These are phyloP conservation scores for Sutorius eximius DNA, from an alignment of 1,284 basidiomycete species.

Conservation along the genomic window DNA sequence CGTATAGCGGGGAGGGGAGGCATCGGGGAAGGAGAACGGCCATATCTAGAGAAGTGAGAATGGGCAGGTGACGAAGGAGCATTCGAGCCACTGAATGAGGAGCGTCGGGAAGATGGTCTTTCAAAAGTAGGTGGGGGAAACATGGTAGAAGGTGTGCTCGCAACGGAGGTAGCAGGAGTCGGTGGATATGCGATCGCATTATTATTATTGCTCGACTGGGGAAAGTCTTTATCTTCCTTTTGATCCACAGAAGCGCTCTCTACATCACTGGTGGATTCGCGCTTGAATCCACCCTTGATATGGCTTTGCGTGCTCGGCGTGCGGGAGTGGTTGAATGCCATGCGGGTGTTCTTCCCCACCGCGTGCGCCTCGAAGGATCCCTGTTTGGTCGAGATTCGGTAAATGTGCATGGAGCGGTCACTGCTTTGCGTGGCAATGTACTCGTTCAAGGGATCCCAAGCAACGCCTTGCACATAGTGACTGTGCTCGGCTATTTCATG, in stretches of 20 bases:
- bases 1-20: slow-evolving; percentile 88
- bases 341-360: slow-evolving; percentile 76
- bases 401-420: slow-evolving; percentile 89
- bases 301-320: slow-evolving; percentile 56
- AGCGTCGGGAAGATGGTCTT: slow-evolving; percentile 71
- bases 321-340: slow-evolving; percentile 66
- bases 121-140: slow-evolving; percentile 74
- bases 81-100: slow-evolving; percentile 84
- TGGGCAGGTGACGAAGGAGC: slow-evolving; percentile 71
- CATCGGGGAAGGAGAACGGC: slow-evolving; percentile 88
- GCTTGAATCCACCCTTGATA: slow-evolving; percentile 50
- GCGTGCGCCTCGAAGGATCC: slow-evolving; percentile 84
- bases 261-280: slow-evolving; percentile 76
- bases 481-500: slow-evolving; percentile 87
- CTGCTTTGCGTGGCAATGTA: slow-evolving; percentile 94
- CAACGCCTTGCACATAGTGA: slow-evolving; percentile 95
- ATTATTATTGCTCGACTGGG: slow-evolving; percentile 24
- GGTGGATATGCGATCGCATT: slow-evolving; percentile 43
- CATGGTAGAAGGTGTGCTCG: slow-evolving; percentile 64
- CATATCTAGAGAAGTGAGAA: slow-evolving; percentile 52
- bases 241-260: slow-evolving; percentile 62
- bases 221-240: slow-evolving; percentile 34
- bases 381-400: slow-evolving; percentile 74
- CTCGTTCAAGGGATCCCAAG: slow-evolving; percentile 94
- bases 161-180: slow-evolving; percentile 62